Evolutionary conservation across 1,284 basidiomycete genomes (phyloP).

Genomic region (Mycosarcoma maydis): DNA sequence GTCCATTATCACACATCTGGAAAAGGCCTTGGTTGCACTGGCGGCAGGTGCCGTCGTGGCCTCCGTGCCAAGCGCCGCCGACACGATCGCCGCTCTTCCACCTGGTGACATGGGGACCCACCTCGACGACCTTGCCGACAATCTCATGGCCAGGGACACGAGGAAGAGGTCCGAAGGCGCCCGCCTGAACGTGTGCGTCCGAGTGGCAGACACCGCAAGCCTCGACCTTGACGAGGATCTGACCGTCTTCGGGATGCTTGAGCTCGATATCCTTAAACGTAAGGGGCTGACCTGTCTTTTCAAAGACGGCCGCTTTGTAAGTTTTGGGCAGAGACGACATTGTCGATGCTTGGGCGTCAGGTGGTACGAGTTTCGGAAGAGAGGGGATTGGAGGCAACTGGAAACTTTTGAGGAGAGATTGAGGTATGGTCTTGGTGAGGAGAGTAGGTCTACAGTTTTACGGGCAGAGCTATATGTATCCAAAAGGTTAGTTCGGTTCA

Average conservation of each 20-base stretch:
- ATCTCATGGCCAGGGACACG: conserved; percentile 59
- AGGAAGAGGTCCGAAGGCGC: conserved; percentile 43
- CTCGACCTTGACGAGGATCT: conserved; percentile 91
- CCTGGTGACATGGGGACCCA: conserved; percentile 49
- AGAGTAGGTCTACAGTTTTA: no score
- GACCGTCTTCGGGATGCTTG: conserved; percentile 84
- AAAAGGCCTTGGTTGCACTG: conserved; percentile 61
- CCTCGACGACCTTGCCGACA: conserved; percentile 59
- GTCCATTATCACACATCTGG: conserved; percentile 52
- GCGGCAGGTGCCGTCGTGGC: conserved; percentile 55
- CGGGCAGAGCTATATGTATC: no score
- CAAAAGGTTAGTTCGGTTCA: no score
- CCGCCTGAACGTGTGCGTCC: conserved; percentile 34
- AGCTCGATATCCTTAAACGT: conserved; percentile 92
- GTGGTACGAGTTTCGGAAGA: no score
- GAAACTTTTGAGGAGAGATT: no score
- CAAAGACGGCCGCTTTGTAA: conserved; percentile 82
- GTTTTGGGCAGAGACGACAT: conserved; percentile 50
- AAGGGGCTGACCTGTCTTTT: conserved; percentile 88
- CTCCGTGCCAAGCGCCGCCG: conserved; percentile 64
- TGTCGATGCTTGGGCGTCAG: no score
- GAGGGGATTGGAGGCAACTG: no score
- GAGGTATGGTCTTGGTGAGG: no score
- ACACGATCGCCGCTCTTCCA: conserved; percentile 60
- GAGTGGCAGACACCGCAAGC: conserved; percentile 97